Conservation (phyloP, 768 basidiomycete species). For the Phylloporus sp. region DNA sequence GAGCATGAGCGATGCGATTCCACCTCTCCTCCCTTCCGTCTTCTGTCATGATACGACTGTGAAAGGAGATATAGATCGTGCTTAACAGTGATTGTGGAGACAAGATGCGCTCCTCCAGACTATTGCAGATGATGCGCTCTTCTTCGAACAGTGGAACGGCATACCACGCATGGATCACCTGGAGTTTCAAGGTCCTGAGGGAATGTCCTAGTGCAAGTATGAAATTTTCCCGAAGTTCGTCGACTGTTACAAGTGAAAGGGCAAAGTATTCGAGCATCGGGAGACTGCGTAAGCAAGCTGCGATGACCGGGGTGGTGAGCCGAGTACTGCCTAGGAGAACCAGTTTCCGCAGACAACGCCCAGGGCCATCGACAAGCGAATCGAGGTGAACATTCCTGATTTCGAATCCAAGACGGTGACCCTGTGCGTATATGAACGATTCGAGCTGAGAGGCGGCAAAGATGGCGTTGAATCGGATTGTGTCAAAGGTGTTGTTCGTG, state of each 20-base stretch:
- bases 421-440: slow-evolving; percentile 34
- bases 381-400: slow-evolving; percentile 33
- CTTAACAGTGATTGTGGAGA: slow-evolving; percentile 4
- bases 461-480: slow-evolving; percentile 20
- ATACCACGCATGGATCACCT: slow-evolving; percentile 35
- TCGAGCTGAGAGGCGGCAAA: slow-evolving; percentile 31
- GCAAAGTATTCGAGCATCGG: slow-evolving; percentile 34
- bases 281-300: slow-evolving; percentile 28
- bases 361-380: slow-evolving; percentile 23
- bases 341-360: slow-evolving; percentile 27
- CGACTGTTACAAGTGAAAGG: slow-evolving; percentile 33
- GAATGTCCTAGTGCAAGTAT: slow-evolving; percentile 27
- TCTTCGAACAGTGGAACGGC: slow-evolving; percentile 27
- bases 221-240: slow-evolving; percentile 33
- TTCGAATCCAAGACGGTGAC: slow-evolving; percentile 34
- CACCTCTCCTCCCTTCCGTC: slow-evolving; percentile 23
- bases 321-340: slow-evolving; percentile 35
- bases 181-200: slow-evolving; percentile 34
- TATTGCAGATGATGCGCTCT: slow-evolving; percentile 30
- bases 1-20: slow-evolving; percentile 23
- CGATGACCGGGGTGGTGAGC: slow-evolving; percentile 28
- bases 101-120: slow-evolving; percentile 25
- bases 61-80: slow-evolving; percentile 18
- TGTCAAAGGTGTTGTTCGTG: slow-evolving; percentile 36
- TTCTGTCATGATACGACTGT: slow-evolving; percentile 17